Evolutionary conservation across 805 yeast species (phyloP), one percentile per base, ranked within the genome.

Genomic region (Saccharomyces jurei): DNA sequence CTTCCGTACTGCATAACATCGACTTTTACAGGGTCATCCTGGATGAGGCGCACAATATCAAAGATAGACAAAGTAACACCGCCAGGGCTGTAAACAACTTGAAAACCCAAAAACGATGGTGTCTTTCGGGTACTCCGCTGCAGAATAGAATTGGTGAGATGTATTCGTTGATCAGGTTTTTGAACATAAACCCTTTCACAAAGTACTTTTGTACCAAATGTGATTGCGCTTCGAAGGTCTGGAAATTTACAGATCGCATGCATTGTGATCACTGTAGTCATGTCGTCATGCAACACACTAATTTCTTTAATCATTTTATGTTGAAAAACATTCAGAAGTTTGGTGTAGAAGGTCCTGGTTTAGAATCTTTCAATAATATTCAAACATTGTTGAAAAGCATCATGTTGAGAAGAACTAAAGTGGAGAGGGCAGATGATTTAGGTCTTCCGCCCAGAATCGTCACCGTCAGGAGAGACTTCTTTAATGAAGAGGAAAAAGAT

Each of bases 41-140:
- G 51, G 99, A 94, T 72, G 99, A 94, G 68, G 99, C 99, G 0
- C 99, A 94, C 68, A 92, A 92, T 65, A 92, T 94, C 74, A 94
- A 94, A 67, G 98, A 94, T 69, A 79, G 98, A 55, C 90, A 90
- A 53, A 84, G 94, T 52, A 92, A 92, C 27, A 94, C 99, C 0
- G 91, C 98, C 0, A 84, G 87, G 61, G 96, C 98, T 1, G 97
- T 96, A 1, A 89, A 88, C 66, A 75, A 76, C 56, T 71, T 94
- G 54, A 72, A 77, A 31, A 82, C 96, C 9, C 74, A 82, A 52
- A 88, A 89, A 63, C 73, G 96, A 59, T 88, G 96, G 87, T 94
- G 99, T 71, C 70, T 94, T 30, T 82, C 96, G 3, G 99, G 99
- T 61, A 94, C 99, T 0, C 99, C 99, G 1, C 74, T 94, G 58